phyloP scores from a whole-genome alignment of 805 yeast species.

The Myxozyma nipponensis region DNA sequence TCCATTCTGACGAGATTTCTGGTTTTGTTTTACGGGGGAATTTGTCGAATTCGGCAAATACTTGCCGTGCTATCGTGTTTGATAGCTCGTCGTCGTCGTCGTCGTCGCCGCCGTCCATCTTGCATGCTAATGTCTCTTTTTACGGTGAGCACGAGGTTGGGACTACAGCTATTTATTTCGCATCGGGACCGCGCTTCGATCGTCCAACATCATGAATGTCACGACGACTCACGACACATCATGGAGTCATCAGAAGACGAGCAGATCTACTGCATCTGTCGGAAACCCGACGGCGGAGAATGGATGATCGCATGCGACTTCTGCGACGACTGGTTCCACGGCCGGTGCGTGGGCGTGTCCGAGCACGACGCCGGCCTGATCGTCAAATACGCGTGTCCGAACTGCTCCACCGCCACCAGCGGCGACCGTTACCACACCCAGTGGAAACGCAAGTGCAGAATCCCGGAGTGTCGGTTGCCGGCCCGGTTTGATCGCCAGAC shows the following conservation, averaged over 20 bases:
- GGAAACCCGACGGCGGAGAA: slow-evolving; percentile 71
- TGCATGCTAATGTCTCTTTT: no score
- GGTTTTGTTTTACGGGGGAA: slow-evolving; percentile 50
- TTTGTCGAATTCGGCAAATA: not conserved
- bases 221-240: no score
- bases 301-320: slow-evolving; percentile 94
- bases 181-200: no score
- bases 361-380: slow-evolving; percentile 54
- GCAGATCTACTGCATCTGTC: slow-evolving; percentile 78
- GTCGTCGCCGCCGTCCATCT: not conserved
- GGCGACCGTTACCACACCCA: no score
- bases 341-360: slow-evolving; percentile 61
- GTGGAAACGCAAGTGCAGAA: slow-evolving; percentile 76
- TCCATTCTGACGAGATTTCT: slow-evolving; percentile 74
- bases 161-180: no score
- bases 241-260: no score
- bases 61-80: not conserved
- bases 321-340: slow-evolving; percentile 94
- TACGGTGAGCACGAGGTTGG: no score
- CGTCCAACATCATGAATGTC: no score
- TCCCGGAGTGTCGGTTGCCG: slow-evolving; percentile 54
- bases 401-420: slow-evolving; percentile 53
- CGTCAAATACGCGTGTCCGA: slow-evolving; percentile 64
- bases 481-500: slow-evolving; percentile 28
- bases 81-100: not conserved